A percentile compares a stretch with the other conserved stretches of the same genome.
Conservation (phyloP, 768 basidiomycete species). For the Pleurotus salmoneostramineus region DNA sequence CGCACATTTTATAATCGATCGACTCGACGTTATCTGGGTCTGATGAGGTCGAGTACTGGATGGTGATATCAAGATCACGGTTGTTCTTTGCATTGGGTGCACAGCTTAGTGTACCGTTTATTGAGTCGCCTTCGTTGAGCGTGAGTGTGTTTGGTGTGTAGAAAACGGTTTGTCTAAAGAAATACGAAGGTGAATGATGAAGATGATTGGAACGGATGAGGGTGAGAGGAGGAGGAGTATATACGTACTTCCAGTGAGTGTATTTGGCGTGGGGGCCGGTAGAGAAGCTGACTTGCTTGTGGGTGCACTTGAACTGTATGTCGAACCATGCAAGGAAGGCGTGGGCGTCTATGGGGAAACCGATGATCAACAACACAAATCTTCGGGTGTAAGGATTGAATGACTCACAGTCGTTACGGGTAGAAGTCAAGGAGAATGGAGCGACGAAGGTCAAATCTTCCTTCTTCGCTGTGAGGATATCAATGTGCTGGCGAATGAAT, state of each 20-base stretch:
- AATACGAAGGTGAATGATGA: background rate
- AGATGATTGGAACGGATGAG: too few species aligned
- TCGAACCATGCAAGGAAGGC: slow-evolving; percentile 99
- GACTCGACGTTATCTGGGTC: slow-evolving; percentile 26
- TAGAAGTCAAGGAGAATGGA: slow-evolving; percentile 76
- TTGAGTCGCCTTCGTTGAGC: slow-evolving; percentile 63
- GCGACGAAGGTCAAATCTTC: slow-evolving; percentile 88
- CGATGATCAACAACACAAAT: slow-evolving; percentile 5
- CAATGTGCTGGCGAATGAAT: slow-evolving; percentile 59
- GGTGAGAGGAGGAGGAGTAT: background rate
- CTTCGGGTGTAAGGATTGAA: background rate
- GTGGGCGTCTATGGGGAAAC: slow-evolving; percentile 66
- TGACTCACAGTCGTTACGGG: slow-evolving; percentile 87
- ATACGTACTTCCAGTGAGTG: slow-evolving; percentile 91
- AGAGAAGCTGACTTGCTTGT: slow-evolving; percentile 93
- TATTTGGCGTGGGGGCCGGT: slow-evolving; percentile 97
- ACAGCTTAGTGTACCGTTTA: slow-evolving; percentile 72
- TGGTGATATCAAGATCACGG: slow-evolving; percentile 89
- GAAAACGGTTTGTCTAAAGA: slow-evolving; percentile 88
- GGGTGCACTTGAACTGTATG: slow-evolving; percentile 90
- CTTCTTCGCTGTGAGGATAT: slow-evolving; percentile 89
- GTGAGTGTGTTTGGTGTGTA: slow-evolving; percentile 84
- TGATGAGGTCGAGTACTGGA: slow-evolving; percentile 57
- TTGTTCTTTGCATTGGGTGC: slow-evolving; percentile 91
- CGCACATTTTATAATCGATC: slow-evolving; percentile 87